Evolutionary conservation across 495 filamentous ascomycete genomes (phyloP), one percentile per base, ranked within the genome.

Genomic region (Hamigera avellanea): DNA sequence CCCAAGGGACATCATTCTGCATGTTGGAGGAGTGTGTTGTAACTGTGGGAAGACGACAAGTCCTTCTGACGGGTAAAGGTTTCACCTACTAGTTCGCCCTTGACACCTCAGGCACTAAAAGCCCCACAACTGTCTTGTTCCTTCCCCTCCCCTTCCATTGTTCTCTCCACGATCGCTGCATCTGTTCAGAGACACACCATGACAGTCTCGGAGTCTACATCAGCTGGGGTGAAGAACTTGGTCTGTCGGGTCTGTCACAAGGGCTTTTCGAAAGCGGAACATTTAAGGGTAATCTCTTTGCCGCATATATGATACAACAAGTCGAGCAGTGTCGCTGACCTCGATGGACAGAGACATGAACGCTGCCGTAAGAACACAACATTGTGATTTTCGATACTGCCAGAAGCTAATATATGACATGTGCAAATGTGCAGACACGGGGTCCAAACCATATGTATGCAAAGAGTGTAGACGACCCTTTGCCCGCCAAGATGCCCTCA

Each of bases 311-410:
- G 48, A 41, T 23, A 4, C 14, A 10, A 13, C 35, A 32, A 39
- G 34, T 8, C 13, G 34, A 16, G 15, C 29, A 19, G 13, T 30
- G 25, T 34, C 21, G 37, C 50, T 58, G 51, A 58, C 28, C 4
- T 27, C 27, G n/a, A 31, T 27, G 33, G 28, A 46, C 47, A 67
- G 62, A 66, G 64, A 56, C 64, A 68, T 49, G 62, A 68, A 44
- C 62, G 61, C 18, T 65, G 61, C 42, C 64, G 64, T 68, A 64
- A 56, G 61, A 48, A n/a, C n/a, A n/a, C n/a, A n/a, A n/a, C n/a
- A n/a, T n/a, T n/a, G n/a, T n/a, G n/a, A n/a, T n/a, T n/a, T n/a
- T n/a, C 15, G 31, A 44, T 36, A 23, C 9, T 9, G 21, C n/a
- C 4, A 26, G 23, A 45, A n/a, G 31, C 36, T 32, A 19, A 40